Percentiles rank a stretch among this genome's conserved stretches.
Evolutionary conservation across 768 basidiomycete species (phyloP).

Genomic region (Pleurotus ostreatus): DNA sequence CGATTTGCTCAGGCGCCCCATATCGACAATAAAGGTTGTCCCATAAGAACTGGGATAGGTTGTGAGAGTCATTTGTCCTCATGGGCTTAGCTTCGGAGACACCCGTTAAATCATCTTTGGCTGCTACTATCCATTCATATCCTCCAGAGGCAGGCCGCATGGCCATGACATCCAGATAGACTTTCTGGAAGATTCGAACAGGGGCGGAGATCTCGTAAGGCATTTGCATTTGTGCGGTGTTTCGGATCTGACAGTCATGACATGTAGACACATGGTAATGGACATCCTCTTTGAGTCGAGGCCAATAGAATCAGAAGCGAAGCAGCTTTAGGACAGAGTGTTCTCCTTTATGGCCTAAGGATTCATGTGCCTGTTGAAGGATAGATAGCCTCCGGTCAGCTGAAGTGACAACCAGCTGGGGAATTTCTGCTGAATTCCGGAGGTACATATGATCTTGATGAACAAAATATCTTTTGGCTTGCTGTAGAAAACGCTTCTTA

Average conservation of each 20-base stretch:
- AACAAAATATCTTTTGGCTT: slow-evolving; percentile 13
- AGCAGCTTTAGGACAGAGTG: slow-evolving; percentile 9
- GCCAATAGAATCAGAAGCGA: slow-evolving; percentile 22
- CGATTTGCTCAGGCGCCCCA: slow-evolving; percentile 19
- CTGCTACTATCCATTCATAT: slow-evolving; percentile 20
- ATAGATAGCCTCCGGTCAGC: slow-evolving; percentile 2
- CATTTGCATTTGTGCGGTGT: slow-evolving; percentile 11
- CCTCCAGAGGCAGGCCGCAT: slow-evolving; percentile 18
- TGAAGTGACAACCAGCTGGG: slow-evolving; percentile 14
- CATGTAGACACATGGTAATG: slow-evolving; percentile 21
- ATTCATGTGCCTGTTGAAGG: slow-evolving; percentile 8
- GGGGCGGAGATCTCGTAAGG: slow-evolving; percentile 12
- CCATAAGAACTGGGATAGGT: slow-evolving; percentile 24
- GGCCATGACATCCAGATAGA: slow-evolving; percentile 24
- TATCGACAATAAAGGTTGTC: slow-evolving; percentile 14
- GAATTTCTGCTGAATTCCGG: slow-evolving; percentile 4
- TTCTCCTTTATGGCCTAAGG: slow-evolving; percentile 6
- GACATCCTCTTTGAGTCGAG: slow-evolving; percentile 16
- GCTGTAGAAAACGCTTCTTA: background rate
- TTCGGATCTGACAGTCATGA: slow-evolving; percentile 20
- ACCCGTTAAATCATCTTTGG: slow-evolving; percentile 25
- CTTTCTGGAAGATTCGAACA: slow-evolving; percentile 15
- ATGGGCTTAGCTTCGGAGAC: slow-evolving; percentile 24
- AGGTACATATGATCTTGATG: slow-evolving; percentile 11
- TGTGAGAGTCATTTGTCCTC: slow-evolving; percentile 5